A percentile compares a stretch with the other conserved stretches of the same genome.
Conservation (phyloP, 805 yeast species). For the Torulaspora gathmanii region DNA sequence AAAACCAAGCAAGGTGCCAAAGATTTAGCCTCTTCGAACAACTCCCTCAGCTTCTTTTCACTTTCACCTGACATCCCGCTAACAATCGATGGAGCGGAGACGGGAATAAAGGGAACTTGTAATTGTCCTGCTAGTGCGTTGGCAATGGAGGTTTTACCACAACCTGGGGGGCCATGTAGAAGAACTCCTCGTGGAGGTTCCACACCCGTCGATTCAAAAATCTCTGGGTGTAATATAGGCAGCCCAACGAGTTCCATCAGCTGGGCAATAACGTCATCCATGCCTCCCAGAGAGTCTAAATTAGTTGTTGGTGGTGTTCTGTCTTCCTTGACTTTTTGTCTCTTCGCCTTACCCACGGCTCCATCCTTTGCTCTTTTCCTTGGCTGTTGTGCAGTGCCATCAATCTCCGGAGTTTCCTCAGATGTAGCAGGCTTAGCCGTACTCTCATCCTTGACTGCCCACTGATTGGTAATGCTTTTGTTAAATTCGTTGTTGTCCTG, state of each 20-base stretch:
- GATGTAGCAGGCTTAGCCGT: conserved; percentile 8
- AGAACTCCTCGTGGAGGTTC: conserved; percentile 93
- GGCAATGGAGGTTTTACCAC: conserved; percentile 96
- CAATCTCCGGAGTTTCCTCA: conserved; percentile 11
- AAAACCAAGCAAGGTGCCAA: conserved; percentile 91
- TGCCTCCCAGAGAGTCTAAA: conserved; percentile 79
- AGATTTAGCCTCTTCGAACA: conserved; percentile 85
- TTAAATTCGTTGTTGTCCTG: conserved; percentile 66
- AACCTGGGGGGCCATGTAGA: conserved; percentile 98
- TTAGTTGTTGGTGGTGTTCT: conserved; percentile 66
- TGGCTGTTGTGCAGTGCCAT: conserved; percentile 23
- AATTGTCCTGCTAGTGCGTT: conserved; percentile 94
- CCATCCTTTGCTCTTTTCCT: conserved; percentile 52
- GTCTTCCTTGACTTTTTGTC: conserved; percentile 46
- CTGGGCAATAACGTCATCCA: conserved; percentile 78
- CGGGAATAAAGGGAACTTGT: conserved; percentile 83
- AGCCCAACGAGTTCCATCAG: conserved; percentile 85
- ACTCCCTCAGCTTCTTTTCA: conserved; percentile 87
- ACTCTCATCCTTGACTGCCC: conserved; percentile 44
- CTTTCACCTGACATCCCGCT: conserved; percentile 99
- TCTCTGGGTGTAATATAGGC: conserved; percentile 92
- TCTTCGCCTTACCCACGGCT: conserved; percentile 33
- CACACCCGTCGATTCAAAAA: conserved; percentile 79
- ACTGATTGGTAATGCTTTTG: conserved; percentile 65
- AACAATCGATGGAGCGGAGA: conserved; percentile 93